phyloP scores from a whole-genome alignment of 139 green algal species.

The Chlorella sp. region DNA sequence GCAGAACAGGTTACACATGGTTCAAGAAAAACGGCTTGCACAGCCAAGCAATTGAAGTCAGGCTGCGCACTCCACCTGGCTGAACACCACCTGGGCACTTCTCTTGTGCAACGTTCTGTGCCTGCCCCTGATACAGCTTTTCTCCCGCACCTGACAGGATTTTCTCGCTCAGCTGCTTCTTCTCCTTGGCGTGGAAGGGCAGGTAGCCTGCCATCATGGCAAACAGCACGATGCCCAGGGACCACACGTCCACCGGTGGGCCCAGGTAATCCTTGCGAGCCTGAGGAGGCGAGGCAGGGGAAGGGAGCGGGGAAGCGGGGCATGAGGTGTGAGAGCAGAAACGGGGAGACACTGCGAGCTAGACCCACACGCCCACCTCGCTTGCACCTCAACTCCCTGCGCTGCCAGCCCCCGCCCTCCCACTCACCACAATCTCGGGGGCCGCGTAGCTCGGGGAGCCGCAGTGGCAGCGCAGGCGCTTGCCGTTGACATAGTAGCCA shows the following conservation, averaged over 20 bases:
- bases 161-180: slow-evolving; percentile 70
- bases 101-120: neutral
- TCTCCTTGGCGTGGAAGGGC: slow-evolving; percentile 80
- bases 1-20: neutral
- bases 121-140: neutral
- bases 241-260: slow-evolving; percentile 82
- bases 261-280: slow-evolving; percentile 57
- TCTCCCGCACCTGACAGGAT: slow-evolving; percentile 58
- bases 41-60: neutral
- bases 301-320: neutral
- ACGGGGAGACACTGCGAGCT: neutral
- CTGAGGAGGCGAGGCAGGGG: neutral
- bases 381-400: neutral
- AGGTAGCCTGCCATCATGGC: slow-evolving; percentile 86
- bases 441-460: slow-evolving; percentile 92
- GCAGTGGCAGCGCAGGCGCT: slow-evolving; percentile 68
- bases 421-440: slow-evolving; percentile 77
- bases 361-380: neutral
- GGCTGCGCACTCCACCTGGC: neutral
- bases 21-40: neutral
- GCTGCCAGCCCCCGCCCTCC: neutral
- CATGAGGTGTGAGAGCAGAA: no score
- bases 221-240: slow-evolving; percentile 87
- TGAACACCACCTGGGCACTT: no score
- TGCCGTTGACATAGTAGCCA: slow-evolving; percentile 49